Conservation (phyloP, 805 yeast genomes). For the Kazachstania viticola region DNA sequence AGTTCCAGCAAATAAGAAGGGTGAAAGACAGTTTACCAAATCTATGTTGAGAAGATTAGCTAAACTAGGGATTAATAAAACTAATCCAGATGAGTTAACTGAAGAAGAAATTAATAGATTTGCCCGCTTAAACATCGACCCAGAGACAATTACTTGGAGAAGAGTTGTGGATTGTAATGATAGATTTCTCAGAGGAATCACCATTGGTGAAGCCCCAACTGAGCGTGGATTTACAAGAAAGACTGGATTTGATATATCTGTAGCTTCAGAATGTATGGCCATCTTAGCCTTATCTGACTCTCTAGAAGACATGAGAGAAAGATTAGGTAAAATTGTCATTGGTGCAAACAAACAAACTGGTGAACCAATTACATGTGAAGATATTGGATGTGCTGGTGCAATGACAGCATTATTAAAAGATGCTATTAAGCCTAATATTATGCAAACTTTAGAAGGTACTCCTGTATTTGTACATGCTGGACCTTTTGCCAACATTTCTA, state of each 20-base stretch:
- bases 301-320: constrained; percentile 56
- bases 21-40: constrained; percentile 52
- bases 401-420: constrained; percentile 71
- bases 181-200: constrained; percentile 65
- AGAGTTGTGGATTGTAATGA: constrained; percentile 81
- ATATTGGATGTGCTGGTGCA: constrained; percentile 79
- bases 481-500: constrained; percentile 79
- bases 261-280: constrained; percentile 82
- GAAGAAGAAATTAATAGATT: constrained; percentile 53
- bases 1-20: constrained; percentile 67
- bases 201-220: constrained; percentile 73
- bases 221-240: constrained; percentile 62
- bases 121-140: constrained; percentile 65
- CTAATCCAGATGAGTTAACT: constrained; percentile 62
- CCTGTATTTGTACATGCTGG: constrained; percentile 85
- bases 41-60: constrained; percentile 57
- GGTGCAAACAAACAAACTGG: constrained; percentile 52
- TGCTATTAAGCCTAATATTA: constrained; percentile 72
- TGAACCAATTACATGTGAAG: constrained; percentile 72
- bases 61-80: constrained; percentile 58
- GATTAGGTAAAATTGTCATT: constrained; percentile 67
- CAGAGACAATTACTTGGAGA: constrained; percentile 70
- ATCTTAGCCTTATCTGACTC: constrained; percentile 65
- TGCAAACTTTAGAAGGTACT: constrained; percentile 84
- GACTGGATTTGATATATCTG: constrained; percentile 76